Base-by-base conservation (phyloP, 2,329 filamentous ascomycete species). In the Ceratocystiopsis minuta region DNA sequence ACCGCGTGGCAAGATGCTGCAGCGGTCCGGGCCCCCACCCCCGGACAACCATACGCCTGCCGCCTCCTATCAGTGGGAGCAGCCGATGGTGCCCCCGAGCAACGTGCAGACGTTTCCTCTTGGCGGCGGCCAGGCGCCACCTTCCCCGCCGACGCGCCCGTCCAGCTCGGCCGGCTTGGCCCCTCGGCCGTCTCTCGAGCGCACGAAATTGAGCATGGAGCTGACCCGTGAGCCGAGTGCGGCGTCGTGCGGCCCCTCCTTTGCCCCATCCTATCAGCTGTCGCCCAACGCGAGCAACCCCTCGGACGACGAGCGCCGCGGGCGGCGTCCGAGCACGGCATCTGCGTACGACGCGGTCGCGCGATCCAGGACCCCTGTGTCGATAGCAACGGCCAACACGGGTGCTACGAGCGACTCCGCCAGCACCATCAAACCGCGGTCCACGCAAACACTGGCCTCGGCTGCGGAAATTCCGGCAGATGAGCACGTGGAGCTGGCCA, bases 401-500 rank as follows among this genome's bases (percentile, higher is more conserved):
- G 68, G 73, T 50, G 65, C 66, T 3, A 70, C 69, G 2, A 72
- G 62, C 41, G 70, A 75, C 52, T 66, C 68, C 4, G 64, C 67
- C 13, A 72, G 68, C 50, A 74, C 70, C 1, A 61, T 72, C 18
- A 68, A 63, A 39, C 55, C 62, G 31, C 67, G 59, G 16, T 60
- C 60, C 16, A 53, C 53, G 39, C 55, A 59, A 52, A 63, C 70
- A 13, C 70, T 72, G 7, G 70, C 71, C 5, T 66, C 73, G 17
- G 64, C 66, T 36, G 70, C 75, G 3, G 81, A 86, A 31, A 75
- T 85, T 54, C 80, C 82, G 3, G 69, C 84, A 0, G 87, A 96
- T 50, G 81, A 96, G 45, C 88, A 98, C 56, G 73, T 96, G 37
- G 71, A 80, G 24, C 90, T 88, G 60, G 90, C 85, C 10, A 90